Evolutionary conservation across 495 filamentous ascomycete species (phyloP).

Genomic region (Aspergillus incahuasiensis): DNA sequence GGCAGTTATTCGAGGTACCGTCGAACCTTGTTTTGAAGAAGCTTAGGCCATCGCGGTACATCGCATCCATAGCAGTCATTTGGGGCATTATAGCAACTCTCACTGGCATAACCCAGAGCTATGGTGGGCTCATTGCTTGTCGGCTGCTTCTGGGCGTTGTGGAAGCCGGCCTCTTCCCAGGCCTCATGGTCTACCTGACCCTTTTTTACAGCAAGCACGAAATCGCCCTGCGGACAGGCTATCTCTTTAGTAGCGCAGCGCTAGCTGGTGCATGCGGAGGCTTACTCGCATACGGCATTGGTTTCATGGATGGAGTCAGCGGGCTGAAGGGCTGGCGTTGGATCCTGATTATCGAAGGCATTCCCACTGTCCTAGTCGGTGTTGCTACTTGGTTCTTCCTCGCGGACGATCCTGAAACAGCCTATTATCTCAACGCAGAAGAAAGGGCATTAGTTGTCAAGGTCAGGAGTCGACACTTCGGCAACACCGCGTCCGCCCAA

Average conservation of each 20-base stretch:
- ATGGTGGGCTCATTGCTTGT: slow-evolving; percentile 51
- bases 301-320: slow-evolving; percentile 61
- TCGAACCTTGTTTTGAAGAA: slow-evolving; percentile 76
- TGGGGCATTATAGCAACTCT: slow-evolving; percentile 73
- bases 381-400: slow-evolving; percentile 57
- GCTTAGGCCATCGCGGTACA: slow-evolving; percentile 68
- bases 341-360: slow-evolving; percentile 66
- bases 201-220: slow-evolving; percentile 73
- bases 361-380: slow-evolving; percentile 62
- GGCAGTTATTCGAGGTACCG: slow-evolving; percentile 40
- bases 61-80: slow-evolving; percentile 55
- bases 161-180: slow-evolving; percentile 52
- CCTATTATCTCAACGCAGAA: slow-evolving; percentile 55
- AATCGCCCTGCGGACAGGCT: slow-evolving; percentile 67
- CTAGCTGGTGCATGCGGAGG: slow-evolving; percentile 74
- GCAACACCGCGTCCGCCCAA: slow-evolving; percentile 55
- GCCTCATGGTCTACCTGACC: slow-evolving; percentile 63
- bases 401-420: slow-evolving; percentile 60
- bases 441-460: slow-evolving; percentile 50
- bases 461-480: slow-evolving; percentile 47
- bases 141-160: slow-evolving; percentile 50
- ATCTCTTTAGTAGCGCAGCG: slow-evolving; percentile 72
- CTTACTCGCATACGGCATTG: slow-evolving; percentile 68
- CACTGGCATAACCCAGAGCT: slow-evolving; percentile 59
- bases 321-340: slow-evolving; percentile 55